Percentiles rank a stretch among this genome's conserved stretches.
Conservation (phyloP, 202 grass and related monocot genomes). For the Setaria italica region DNA sequence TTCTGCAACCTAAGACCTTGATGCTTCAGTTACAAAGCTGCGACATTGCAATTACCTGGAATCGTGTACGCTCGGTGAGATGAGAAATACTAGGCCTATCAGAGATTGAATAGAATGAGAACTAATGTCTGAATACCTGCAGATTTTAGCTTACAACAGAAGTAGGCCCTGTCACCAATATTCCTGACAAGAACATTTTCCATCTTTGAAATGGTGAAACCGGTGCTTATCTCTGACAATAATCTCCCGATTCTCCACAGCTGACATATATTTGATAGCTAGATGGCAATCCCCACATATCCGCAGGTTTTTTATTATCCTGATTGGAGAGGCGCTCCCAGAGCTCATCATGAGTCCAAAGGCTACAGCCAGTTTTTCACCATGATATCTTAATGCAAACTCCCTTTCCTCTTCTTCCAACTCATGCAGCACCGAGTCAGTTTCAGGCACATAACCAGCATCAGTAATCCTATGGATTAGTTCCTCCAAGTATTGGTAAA, state of each 20-base stretch:
- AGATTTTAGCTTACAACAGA: background rate
- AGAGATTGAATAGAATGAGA: background rate
- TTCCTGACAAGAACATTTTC: constrained; percentile 60
- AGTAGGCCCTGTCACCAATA: constrained; percentile 53
- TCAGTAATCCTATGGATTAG: constrained; percentile 55
- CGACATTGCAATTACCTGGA: background rate
- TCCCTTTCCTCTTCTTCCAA: constrained; percentile 79
- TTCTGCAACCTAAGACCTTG: constrained; percentile 9
- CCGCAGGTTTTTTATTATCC: constrained; percentile 70
- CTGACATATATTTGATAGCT: constrained; percentile 66
- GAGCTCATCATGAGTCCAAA: constrained; percentile 62
- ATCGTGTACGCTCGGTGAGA: background rate
- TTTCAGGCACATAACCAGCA: constrained; percentile 61
- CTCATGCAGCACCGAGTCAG: constrained; percentile 62
- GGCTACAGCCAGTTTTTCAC: constrained; percentile 65
- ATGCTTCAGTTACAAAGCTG: background rate
- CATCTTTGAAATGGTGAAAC: constrained; percentile 69
- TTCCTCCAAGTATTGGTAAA: constrained; percentile 62
- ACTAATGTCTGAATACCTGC: background rate
- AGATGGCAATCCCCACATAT: constrained; percentile 73
- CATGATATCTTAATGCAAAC: constrained; percentile 61
- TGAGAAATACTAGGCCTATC: background rate
- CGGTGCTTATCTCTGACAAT: constrained; percentile 66
- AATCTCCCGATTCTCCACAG: constrained; percentile 63
- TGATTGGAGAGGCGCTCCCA: constrained; percentile 44